Base-by-base conservation (phyloP, 108 stramenopile genomes). In the Conticribra weissflogii region DNA sequence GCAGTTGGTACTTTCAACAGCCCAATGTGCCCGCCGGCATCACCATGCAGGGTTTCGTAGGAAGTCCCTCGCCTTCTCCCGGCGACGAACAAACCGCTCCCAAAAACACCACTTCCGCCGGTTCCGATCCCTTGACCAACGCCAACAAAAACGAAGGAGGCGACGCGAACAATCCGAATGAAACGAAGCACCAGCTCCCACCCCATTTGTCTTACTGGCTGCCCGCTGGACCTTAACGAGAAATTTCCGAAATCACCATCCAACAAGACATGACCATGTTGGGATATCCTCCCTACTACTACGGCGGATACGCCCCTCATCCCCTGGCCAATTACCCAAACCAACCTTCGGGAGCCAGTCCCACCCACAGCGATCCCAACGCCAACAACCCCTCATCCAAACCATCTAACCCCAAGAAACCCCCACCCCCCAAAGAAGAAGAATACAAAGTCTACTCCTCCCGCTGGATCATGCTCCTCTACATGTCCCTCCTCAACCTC, bases 401-500 rank as follows among this genome's bases (percentile, higher is more conserved):
- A 21, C 50, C 19, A 21, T 5, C 15, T 4, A 21, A 5, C 19
- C 5, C 19, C 21, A 51, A 14, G 44, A 45, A 14, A 16, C 44
- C 36, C 23, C 3, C 59, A 4, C 50, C 28, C 30, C 16, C 25
- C 61, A 34, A n/a, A 23, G 56, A 66, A 16, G 63, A 70, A 41
- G 63, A 64, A n/a, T 78, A 64, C 58, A 52, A 21, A 17, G 69
- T 78, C 17, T 78, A 78, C 58, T 15, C 21, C 32, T 32, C 63
- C 34, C 68, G 76, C 19, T 78, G 69, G 68, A 64, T 78, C 30
- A 78, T 96, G 94, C 83, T 96, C 31, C 45, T 87, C 14, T 96
- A 96, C 86, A 91, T 96, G 90, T 89, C 88, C 27, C 30, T 88
- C 18, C 75, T 96, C 54, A 93, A 93, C 56, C 83, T 96, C 2